Base-by-base conservation (phyloP, 148 eudicot genomes). In the Mesembryanthemum crystallinum region DNA sequence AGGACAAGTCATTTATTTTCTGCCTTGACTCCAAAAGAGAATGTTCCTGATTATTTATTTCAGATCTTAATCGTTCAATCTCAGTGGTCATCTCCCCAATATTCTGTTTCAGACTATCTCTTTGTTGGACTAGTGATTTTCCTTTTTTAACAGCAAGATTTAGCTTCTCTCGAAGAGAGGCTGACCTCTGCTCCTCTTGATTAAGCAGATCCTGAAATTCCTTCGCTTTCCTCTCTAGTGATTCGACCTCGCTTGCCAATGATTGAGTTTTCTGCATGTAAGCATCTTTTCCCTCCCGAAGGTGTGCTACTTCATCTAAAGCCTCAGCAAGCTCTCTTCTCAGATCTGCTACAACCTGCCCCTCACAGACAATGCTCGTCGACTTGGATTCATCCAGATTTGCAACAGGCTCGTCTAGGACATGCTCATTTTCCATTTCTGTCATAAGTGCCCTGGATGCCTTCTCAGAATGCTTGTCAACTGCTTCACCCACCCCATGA, bases 111-210 rank as follows among this genome's bases (percentile, higher is more conserved):
- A 96, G 82, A 86, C 89, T 83, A 80, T 96, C 98, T 73, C 98
- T 87, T 66, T 92, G 98, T 73, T 92, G 99, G 67, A 96, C 88
- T 82, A 96, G 68, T 42, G 92, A 89, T 83, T 92, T 96, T 28
- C 98, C 99, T 84, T 88, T 92, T 60, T 89, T 85, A 84, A 96
- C 99, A 20, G 99, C 99, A 74, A 92, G 84, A 84, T 92, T 96
- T 75, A 96, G 80, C 85, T 96, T 96, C 80, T 96, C 99, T 72
- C 92, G 88, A 17, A 92, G 82, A 71, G 98, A 86, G 52, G 87
- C 86, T 60, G 94, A 90, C 85, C 89, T 96, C 82, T 89, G 97
- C 82, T 92, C 99, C 83, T 91, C 99, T 81, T 88, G 99, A 85
- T 78, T 83, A 78, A 88, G 89, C 65, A 80, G 83, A 33, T 84